Evolutionary conservation across 345 rosid genomes (phyloP), one percentile per base, ranked within the genome.

Genomic region (Kernera saxatilis): DNA sequence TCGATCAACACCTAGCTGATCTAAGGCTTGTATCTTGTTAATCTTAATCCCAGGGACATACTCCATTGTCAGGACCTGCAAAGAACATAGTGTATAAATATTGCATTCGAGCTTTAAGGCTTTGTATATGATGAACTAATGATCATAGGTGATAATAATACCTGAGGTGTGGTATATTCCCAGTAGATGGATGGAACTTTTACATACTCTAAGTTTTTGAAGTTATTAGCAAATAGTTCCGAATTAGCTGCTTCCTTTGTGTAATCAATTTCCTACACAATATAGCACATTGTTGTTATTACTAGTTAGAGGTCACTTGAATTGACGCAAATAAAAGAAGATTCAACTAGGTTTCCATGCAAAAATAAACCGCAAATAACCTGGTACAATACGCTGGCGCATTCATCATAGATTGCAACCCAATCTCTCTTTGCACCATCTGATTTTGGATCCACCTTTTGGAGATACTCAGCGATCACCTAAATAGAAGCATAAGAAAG

Each of bases 371-470:
- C 33, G 43, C 18, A 32, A n/a, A n/a, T n/a, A n/a, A 91, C 99
- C 93, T 89, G 84, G 83, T 94, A 94, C 74, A 94, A 77, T 10
- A 94, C 99, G 57, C 61, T 84, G 5, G 99, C 97, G 82, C 99
- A 94, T 78, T 94, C 99, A 86, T 94, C 99, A 76, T 94, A 94
- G 51, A 94, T 94, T 15, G 99, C 96, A 84, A 94, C 97, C 97
- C 99, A 94, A 56, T 94, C 99, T 80, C 99, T 89, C 85, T 91
- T 94, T 40, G 99, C 99, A 36, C 99, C 99, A 83, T 94, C 99
- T 39, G 99, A 94, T 79, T 94, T 91, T 45, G 99, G 99, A 71
- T 94, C 99, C 58, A 94, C 14, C 84, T 91, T 94, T 75, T 94
- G 99, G 71, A 94, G 97, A 77, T 91, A 94, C 79, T 91, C 96